phyloP scores from a whole-genome alignment of 495 filamentous ascomycete genomes.

The Arthonia radiata region DNA sequence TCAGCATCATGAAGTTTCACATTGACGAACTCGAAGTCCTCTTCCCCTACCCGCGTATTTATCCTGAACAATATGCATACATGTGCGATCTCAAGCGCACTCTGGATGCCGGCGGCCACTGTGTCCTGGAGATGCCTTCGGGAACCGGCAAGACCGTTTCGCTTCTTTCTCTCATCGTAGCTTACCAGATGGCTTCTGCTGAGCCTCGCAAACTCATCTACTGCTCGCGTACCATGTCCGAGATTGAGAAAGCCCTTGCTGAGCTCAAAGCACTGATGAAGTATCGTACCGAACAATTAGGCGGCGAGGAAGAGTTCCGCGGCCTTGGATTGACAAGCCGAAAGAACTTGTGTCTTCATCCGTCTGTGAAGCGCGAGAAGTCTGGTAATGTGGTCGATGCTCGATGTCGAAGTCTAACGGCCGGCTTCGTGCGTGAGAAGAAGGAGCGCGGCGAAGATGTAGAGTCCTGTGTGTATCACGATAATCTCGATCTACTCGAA shows the following conservation, averaged over 20 bases:
- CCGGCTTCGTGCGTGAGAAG: slow-evolving; percentile 91
- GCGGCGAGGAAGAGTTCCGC: slow-evolving; percentile 72
- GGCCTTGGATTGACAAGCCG: slow-evolving; percentile 82
- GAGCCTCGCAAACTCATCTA: slow-evolving; percentile 92
- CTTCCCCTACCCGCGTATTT: slow-evolving; percentile 92
- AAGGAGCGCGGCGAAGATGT: slow-evolving; percentile 86
- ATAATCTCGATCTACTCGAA: slow-evolving; percentile 87
- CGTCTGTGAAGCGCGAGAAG: slow-evolving; percentile 83
- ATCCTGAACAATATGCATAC: slow-evolving; percentile 97
- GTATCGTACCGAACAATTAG: slow-evolving; percentile 66
- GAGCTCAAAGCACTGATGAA: slow-evolving; percentile 89
- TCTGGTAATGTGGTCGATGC: slow-evolving; percentile 86
- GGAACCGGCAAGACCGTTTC: slow-evolving; percentile 98
- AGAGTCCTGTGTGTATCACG: slow-evolving; percentile 83
- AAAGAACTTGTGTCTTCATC: slow-evolving; percentile 93
- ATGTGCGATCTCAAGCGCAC: slow-evolving; percentile 98
- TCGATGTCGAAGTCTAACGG: slow-evolving; percentile 80
- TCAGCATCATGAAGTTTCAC: slow-evolving; percentile 90
- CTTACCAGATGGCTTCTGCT: slow-evolving; percentile 78
- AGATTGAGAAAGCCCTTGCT: slow-evolving; percentile 85
- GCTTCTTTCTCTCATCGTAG: slow-evolving; percentile 79
- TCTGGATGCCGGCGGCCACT: slow-evolving; percentile 81
- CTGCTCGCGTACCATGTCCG: slow-evolving; percentile 89
- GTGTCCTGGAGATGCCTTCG: slow-evolving; percentile 98
- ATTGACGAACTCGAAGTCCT: slow-evolving; percentile 92